Conservation (phyloP, 176 grass and related monocot species). For the Paspalum vaginatum region DNA sequence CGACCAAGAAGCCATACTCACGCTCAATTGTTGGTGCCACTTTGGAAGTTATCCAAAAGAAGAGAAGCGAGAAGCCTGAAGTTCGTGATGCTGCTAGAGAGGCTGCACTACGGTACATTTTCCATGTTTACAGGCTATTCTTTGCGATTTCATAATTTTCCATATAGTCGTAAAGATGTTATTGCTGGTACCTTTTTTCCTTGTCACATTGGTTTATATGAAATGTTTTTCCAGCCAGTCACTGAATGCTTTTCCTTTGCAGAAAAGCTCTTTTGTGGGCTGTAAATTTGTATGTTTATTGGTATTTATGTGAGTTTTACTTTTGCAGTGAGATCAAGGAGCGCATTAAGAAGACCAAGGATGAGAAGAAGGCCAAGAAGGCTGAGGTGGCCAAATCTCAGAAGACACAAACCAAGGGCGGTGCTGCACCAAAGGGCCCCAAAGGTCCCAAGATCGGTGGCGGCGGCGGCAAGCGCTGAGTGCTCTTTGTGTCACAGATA, state of each 20-base stretch:
- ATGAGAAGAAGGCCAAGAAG: conserved; percentile 71
- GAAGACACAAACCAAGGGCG: conserved; percentile 59
- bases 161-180: too few species aligned
- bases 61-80: conserved; percentile 88
- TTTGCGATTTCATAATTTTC: neutral
- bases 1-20: conserved; percentile 91
- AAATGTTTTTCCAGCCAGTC: neutral
- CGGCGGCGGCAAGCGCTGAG: conserved; percentile 61
- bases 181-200: neutral
- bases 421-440: conserved; percentile 39
- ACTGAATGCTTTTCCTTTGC: neutral
- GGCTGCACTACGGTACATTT: conserved; percentile 80
- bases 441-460: conserved; percentile 63
- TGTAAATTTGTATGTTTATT: neutral
- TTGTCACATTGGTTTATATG: neutral
- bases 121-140: neutral
- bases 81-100: conserved; percentile 93
- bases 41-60: conserved; percentile 88
- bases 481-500: conserved; percentile 14
- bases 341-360: conserved; percentile 73
- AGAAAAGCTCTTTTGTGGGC: neutral
- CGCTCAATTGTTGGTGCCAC: conserved; percentile 91
- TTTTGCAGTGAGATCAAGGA: conserved; percentile 66
- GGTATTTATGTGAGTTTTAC: neutral
- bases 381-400: conserved; percentile 59